Base-by-base conservation (phyloP, 2,329 filamentous ascomycete genomes). In the Dactylellina sp. region DNA sequence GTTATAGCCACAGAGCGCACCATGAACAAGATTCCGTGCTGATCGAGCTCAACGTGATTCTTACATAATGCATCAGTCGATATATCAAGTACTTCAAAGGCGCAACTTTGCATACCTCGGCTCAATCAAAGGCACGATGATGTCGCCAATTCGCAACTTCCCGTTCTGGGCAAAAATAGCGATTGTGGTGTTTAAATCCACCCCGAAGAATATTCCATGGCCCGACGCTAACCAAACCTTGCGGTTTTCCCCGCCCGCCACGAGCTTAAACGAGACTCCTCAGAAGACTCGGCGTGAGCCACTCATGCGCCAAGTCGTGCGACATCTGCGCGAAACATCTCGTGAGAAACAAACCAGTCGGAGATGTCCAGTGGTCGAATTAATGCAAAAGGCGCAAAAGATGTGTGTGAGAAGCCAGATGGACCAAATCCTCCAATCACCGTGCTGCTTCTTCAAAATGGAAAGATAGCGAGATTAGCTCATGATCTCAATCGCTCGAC, bases 281-380 rank as follows among this genome's bases (percentile, higher is more conserved):
- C 47, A 28, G 44, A 49, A 63, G 66, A 46, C 50, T 71, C 50
- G 44, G 59, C 22, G 66, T 53, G 65, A 72, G 60, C 60, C 68
- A 72, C 60, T 16, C 46, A 59, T 72, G 68, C 68, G 68, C 68
- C 68, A 72, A 72, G 68, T 65, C 49, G 66, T 62, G 59, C 60
- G 66, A 71, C 66, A 49, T 63, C 57, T 57, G 56, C 65, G 32
- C 16, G 59, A 60, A 40, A 66, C 22, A 50, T 57, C 39, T 28
- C 16, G 46, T 50, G 32, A 42, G 16, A 44, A 56, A 55, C 35
- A 28, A 35, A 11, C 35, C 32, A 40, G 25, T 55, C 37, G 49
- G 50, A 32, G 20, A 52, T 37, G 24, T 42, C 49, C 32, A 35
- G 6, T 12, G 32, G 39, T 35, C 56, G n/a, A 47, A 11, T 56